These are phyloP conservation scores for Hevea brasiliensis DNA, from an alignment of 345 rosid genomes.

Conservation along the genomic window DNA sequence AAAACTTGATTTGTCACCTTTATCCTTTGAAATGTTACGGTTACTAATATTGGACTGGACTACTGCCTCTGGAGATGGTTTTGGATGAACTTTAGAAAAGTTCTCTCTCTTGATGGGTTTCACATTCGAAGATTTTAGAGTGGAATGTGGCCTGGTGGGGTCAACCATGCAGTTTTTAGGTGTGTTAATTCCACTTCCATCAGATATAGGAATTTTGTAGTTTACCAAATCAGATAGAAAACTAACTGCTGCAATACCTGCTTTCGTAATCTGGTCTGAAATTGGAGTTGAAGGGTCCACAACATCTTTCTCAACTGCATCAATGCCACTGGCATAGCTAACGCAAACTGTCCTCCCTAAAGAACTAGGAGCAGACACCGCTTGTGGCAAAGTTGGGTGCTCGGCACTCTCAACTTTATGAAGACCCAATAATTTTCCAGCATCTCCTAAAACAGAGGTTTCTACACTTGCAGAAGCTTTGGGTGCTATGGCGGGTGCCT, in stretches of 20 bases:
- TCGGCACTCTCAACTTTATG: slow-evolving; percentile 38
- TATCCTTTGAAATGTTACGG: slow-evolving; percentile 41
- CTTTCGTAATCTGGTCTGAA: slow-evolving; percentile 67
- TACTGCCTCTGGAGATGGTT: slow-evolving; percentile 43
- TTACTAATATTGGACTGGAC: slow-evolving; percentile 35
- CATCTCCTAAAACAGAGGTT: slow-evolving; percentile 29
- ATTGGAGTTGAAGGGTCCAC: slow-evolving; percentile 43
- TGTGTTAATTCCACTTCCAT: slow-evolving; percentile 44
- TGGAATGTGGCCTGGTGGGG: slow-evolving; percentile 44
- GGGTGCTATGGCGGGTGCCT: slow-evolving; percentile 35
- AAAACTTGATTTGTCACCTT: slow-evolving; percentile 41
- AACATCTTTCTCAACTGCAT: slow-evolving; percentile 37
- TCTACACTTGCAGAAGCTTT: slow-evolving; percentile 16
- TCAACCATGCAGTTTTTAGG: slow-evolving; percentile 60
- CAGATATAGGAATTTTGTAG: slow-evolving; percentile 57
- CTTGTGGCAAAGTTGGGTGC: slow-evolving; percentile 34
- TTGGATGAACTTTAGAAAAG: slow-evolving; percentile 50
- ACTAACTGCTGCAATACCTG: slow-evolving; percentile 65
- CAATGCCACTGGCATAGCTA: slow-evolving; percentile 49
- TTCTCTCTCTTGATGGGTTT: slow-evolving; percentile 56
- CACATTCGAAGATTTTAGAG: slow-evolving; percentile 51
- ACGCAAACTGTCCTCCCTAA: slow-evolving; percentile 42
- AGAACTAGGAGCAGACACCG: slow-evolving; percentile 43
- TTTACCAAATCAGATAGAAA: slow-evolving; percentile 66
- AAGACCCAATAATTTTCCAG: slow-evolving; percentile 39